Evolutionary conservation across 2,329 filamentous ascomycete species (phyloP).

Genomic region (Intubia oerlemansii): DNA sequence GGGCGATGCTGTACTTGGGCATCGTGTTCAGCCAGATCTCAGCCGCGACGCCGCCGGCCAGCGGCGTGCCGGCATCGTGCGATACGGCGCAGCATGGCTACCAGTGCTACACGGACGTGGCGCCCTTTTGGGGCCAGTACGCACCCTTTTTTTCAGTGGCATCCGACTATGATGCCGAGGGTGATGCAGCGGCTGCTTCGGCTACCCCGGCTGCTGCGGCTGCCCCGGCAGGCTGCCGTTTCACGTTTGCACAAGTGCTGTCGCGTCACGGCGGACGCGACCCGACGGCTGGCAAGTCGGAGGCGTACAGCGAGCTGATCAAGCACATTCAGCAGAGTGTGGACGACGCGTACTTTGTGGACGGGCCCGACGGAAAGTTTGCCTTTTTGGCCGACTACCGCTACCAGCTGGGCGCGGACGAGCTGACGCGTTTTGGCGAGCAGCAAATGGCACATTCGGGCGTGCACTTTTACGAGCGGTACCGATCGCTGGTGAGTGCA

Average conservation of each 20-base stretch:
- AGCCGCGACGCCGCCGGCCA: background rate
- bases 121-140: slow-evolving; percentile 69
- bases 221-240: slow-evolving; percentile 42
- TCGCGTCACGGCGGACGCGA: slow-evolving; percentile 72
- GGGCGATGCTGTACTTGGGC: slow-evolving; percentile 9
- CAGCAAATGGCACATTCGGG: slow-evolving; percentile 56
- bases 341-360: slow-evolving; percentile 13
- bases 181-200: too few relatives aligned
- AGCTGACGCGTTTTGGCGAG: slow-evolving; percentile 43
- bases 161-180: slow-evolving; percentile 17
- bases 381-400: slow-evolving; percentile 51
- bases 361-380: slow-evolving; percentile 39
- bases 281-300: slow-evolving; percentile 49
- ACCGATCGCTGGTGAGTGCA: slow-evolving; percentile 29
- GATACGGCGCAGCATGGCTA: slow-evolving; percentile 34
- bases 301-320: slow-evolving; percentile 40
- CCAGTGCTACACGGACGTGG: slow-evolving; percentile 37
- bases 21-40: slow-evolving; percentile 8
- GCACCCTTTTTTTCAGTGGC: slow-evolving; percentile 63
- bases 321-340: slow-evolving; percentile 37
- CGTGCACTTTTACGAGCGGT: slow-evolving; percentile 52
- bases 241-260: slow-evolving; percentile 64
- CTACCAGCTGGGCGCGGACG: slow-evolving; percentile 34
- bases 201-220: too few relatives aligned
- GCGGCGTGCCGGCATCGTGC: slow-evolving; percentile 16